These are phyloP conservation scores for Puccinia horiana DNA, from an alignment of 1,284 basidiomycete genomes.

Conservation along the genomic window DNA sequence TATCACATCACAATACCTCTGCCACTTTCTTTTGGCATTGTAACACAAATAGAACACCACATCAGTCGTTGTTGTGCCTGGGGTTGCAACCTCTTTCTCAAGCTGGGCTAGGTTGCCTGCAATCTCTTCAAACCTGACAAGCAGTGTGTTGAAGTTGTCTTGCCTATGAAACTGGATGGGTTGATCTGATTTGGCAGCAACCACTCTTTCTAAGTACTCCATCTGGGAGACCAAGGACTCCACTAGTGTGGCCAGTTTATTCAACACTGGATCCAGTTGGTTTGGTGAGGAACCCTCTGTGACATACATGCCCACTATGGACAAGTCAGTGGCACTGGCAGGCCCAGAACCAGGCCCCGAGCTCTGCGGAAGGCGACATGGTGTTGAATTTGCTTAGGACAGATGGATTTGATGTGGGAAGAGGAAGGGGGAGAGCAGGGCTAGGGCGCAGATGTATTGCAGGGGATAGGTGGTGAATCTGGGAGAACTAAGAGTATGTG, in stretches of 20 bases:
- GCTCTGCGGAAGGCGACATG: background rate
- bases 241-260: background rate
- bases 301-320: background rate
- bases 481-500: no score
- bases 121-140: conserved; percentile 7
- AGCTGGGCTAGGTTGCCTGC: background rate
- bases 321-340: background rate
- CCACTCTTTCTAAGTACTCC: background rate
- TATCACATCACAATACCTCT: no score
- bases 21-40: no score
- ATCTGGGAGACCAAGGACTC: background rate
- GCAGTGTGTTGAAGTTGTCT: background rate
- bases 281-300: background rate
- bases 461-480: no score
- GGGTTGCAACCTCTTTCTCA: background rate
- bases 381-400: no score
- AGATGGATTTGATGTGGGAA: no score
- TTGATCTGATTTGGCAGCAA: background rate
- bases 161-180: background rate
- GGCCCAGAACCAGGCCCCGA: background rate
- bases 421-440: no score
- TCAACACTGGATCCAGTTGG: background rate
- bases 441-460: no score
- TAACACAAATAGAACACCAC: no score
- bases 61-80: no score